phyloP scores from a whole-genome alignment of 2,329 filamentous ascomycete genomes.

The Beauveria brongniartii region DNA sequence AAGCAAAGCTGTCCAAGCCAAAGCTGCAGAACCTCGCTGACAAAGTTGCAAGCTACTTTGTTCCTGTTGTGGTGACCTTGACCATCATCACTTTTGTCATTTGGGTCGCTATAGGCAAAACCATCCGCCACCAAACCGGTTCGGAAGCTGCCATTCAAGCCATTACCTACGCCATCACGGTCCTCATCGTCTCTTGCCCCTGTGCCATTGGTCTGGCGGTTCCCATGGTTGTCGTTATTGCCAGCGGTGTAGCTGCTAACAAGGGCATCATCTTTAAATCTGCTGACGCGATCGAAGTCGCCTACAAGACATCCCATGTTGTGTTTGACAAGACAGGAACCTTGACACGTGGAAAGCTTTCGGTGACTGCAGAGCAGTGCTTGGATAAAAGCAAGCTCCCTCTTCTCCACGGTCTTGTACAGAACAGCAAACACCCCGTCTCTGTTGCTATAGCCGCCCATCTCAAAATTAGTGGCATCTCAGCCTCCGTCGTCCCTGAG shows the following conservation, averaged over 20 bases:
- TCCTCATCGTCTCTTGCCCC: slow-evolving; percentile 68
- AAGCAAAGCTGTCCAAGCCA: slow-evolving; percentile 61
- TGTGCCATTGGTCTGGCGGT: slow-evolving; percentile 69
- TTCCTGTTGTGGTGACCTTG: slow-evolving; percentile 55
- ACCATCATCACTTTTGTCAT: slow-evolving; percentile 51
- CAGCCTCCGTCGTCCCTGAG: slow-evolving; percentile 19
- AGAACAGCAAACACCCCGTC: slow-evolving; percentile 43
- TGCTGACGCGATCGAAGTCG: slow-evolving; percentile 54
- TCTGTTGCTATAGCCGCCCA: slow-evolving; percentile 38
- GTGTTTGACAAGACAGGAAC: slow-evolving; percentile 80
- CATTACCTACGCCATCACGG: slow-evolving; percentile 64
- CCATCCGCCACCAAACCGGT: slow-evolving; percentile 30
- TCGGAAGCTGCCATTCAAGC: slow-evolving; percentile 48
- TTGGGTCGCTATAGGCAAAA: slow-evolving; percentile 56
- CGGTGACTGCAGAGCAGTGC: slow-evolving; percentile 23
- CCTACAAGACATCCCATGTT: slow-evolving; percentile 53
- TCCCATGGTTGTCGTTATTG: slow-evolving; percentile 70
- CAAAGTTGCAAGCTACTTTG: slow-evolving; percentile 57
- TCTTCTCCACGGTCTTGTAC: slow-evolving; percentile 26
- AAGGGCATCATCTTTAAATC: slow-evolving; percentile 63
- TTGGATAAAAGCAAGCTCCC: neutral
- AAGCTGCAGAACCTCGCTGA: slow-evolving; percentile 63
- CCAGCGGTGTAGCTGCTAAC: slow-evolving; percentile 56
- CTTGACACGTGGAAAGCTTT: slow-evolving; percentile 51
- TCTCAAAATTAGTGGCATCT: slow-evolving; percentile 22